Evolutionary conservation across 257 asterid genomes (phyloP), one percentile per base, ranked within the genome.

Genomic region (Plantago elongata): DNA sequence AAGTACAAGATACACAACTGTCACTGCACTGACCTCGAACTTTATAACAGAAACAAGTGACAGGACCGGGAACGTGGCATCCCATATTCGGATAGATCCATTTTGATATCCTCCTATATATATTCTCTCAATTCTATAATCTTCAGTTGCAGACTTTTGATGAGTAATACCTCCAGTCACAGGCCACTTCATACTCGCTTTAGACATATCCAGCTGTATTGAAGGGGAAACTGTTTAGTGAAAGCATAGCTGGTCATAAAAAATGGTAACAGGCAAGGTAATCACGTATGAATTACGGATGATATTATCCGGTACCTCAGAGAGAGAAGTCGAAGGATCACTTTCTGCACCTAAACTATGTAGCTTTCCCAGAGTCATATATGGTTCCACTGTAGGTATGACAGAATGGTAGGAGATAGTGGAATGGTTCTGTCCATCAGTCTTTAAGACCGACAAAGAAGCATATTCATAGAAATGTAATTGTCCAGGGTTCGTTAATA

Each of bases 401-500:
- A 77, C 65, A 22, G 89, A 81, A 55, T 79, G 82, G 75, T 87
- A 86, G 72, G 80, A 79, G 68, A 75, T 69, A 30, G 74, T 76
- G 48, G 81, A 75, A 67, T 83, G 86, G 66, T 78, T 75, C 69
- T 80, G 86, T 63, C 79, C 80, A 63, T 75, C 87, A 64, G 89
- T 76, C 71, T 83, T 80, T 66, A 92, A 80, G 76, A 60, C 57
- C 61, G 85, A 81, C 73, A 92, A 72, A 62, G 87, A 75, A 62
- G 80, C 67, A 66, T 79, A 76, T 54, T 81, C 84, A 48, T 89
- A 93, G 70, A 77, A 87, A 67, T 83, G 87, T 67, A 93, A 77
- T 73, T 83, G 94, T 61, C 97, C 99, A 12, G 97, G 95, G 67
- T 80, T 89, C 69, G 97, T 87, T 83, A 93, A 74, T 65, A 92